A percentile compares a stretch with the other conserved stretches of the same genome.
These are phyloP conservation scores for Alternaria novae-zelandiae DNA, from an alignment of 2,329 filamentous ascomycete species.

Conservation along the genomic window DNA sequence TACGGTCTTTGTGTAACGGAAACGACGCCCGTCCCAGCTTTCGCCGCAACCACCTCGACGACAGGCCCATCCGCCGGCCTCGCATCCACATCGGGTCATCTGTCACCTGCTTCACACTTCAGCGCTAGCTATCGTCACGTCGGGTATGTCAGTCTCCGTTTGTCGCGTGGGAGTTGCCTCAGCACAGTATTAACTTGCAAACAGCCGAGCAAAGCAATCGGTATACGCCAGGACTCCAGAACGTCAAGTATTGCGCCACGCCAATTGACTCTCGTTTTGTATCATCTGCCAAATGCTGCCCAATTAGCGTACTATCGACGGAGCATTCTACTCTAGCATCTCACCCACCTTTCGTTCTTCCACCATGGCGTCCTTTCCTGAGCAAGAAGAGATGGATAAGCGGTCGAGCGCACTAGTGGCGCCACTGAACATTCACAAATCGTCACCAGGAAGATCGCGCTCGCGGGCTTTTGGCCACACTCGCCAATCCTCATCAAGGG, in stretches of 20 bases:
- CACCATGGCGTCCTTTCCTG: constrained; percentile 37
- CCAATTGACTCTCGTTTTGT: neutral
- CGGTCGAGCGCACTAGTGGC: constrained; percentile 46
- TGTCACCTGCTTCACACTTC: constrained; percentile 12
- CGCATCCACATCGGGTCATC: constrained; percentile 23
- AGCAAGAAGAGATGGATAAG: constrained; percentile 38
- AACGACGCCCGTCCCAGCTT: constrained; percentile 35
- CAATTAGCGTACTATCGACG: constrained; percentile 29
- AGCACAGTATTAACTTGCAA: constrained; percentile 39
- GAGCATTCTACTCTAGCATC: neutral
- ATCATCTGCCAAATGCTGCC: constrained; percentile 37
- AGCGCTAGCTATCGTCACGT: constrained; percentile 16
- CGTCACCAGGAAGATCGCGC: constrained; percentile 33
- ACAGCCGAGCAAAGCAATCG: constrained; percentile 3
- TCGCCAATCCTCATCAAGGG: constrained; percentile 43
- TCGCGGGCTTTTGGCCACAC: constrained; percentile 33
- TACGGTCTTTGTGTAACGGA: constrained; percentile 31
- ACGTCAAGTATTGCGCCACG: constrained; percentile 12
- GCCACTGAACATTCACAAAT: constrained; percentile 47
- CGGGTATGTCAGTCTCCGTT: constrained; percentile 40
- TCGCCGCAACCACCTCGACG: constrained; percentile 28
- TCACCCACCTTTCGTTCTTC: neutral
- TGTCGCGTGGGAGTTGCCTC: constrained; percentile 31
- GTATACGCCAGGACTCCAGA: constrained; percentile 14
- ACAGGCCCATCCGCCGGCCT: constrained; percentile 24